Percentiles rank a stretch among this genome's conserved stretches.
These are phyloP conservation scores for Boletus sp. DNA, from an alignment of 1,284 basidiomycete species.

Conservation along the genomic window DNA sequence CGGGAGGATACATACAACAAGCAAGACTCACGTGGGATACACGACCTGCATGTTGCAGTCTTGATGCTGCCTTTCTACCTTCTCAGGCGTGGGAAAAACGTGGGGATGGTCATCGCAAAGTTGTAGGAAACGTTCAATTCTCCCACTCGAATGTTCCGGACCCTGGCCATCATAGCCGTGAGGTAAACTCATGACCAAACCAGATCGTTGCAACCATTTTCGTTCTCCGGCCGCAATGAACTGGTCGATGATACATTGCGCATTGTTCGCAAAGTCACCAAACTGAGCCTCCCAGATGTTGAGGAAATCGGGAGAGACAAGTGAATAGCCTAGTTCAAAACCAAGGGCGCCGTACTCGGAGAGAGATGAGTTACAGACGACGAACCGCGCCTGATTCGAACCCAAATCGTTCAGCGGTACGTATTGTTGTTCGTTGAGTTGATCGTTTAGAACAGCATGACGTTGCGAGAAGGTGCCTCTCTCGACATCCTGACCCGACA, in stretches of 20 bases:
- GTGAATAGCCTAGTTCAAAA: slow-evolving; percentile 98
- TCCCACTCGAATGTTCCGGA: slow-evolving; percentile 96
- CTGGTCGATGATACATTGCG: slow-evolving; percentile 98
- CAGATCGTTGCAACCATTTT: slow-evolving; percentile 97
- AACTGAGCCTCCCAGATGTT: slow-evolving; percentile 99
- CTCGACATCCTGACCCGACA: slow-evolving; percentile 99
- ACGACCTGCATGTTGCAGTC: slow-evolving; percentile 99
- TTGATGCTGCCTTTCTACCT: slow-evolving; percentile 94
- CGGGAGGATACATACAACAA: neutral
- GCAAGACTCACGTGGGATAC: slow-evolving; percentile 77
- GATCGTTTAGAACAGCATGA: slow-evolving; percentile 97
- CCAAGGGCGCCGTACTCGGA: slow-evolving; percentile 96
- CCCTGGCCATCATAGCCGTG: slow-evolving; percentile 99
- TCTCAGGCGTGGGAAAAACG: slow-evolving; percentile 84
- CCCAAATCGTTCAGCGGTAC: slow-evolving; percentile 88
- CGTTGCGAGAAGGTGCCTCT: slow-evolving; percentile 99
- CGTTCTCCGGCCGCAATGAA: slow-evolving; percentile 98
- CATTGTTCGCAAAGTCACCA: slow-evolving; percentile 97
- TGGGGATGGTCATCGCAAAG: slow-evolving; percentile 98
- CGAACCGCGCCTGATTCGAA: slow-evolving; percentile 86
- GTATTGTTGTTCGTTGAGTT: slow-evolving; percentile 89
- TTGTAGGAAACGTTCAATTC: slow-evolving; percentile 97
- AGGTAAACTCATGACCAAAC: slow-evolving; percentile 89
- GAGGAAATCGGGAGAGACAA: slow-evolving; percentile 92
- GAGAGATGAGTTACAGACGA: slow-evolving; percentile 95